phyloP scores from a whole-genome alignment of 2,329 filamentous ascomycete genomes.

The Teratosphaeria pseudoeucalypti region DNA sequence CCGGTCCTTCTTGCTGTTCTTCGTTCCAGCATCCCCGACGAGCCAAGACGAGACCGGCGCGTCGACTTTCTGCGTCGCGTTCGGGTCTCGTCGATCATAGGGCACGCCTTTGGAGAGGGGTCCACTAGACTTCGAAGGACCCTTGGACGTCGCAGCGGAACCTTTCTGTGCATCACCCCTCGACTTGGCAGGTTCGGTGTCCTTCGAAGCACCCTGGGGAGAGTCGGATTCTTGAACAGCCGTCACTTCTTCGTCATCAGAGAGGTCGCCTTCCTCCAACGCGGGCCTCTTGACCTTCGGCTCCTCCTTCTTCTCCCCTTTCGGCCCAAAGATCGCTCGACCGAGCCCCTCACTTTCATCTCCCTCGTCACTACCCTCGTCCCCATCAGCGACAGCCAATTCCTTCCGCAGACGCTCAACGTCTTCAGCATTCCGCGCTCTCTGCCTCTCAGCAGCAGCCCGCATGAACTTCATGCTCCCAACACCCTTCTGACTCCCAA shows the following conservation, averaged over 20 bases:
- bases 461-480: constrained; percentile 91
- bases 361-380: constrained; percentile 35
- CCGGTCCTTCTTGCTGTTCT: constrained; percentile 12
- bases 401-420: constrained; percentile 49
- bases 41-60: constrained; percentile 3
- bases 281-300: constrained; percentile 36
- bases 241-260: constrained; percentile 31
- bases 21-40: constrained; percentile 4
- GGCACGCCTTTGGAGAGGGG: constrained; percentile 12
- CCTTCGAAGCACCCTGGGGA: background rate
- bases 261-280: constrained; percentile 50
- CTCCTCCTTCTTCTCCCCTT: constrained; percentile 22
- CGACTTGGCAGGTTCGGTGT: background rate
- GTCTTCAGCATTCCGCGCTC: constrained; percentile 70
- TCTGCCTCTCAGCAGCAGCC: constrained; percentile 68
- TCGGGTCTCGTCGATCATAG: constrained; percentile 3
- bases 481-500: constrained; percentile 46
- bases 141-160: constrained; percentile 4
- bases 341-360: constrained; percentile 53
- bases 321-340: constrained; percentile 58
- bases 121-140: constrained; percentile 18
- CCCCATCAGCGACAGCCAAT: constrained; percentile 52
- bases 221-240: constrained; percentile 5
- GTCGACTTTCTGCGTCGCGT: constrained; percentile 3
- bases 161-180: too few species aligned